Percentiles rank a stretch among this genome's conserved stretches.
phyloP scores from a whole-genome alignment of 768 basidiomycete genomes.

The Collybia nuda region DNA sequence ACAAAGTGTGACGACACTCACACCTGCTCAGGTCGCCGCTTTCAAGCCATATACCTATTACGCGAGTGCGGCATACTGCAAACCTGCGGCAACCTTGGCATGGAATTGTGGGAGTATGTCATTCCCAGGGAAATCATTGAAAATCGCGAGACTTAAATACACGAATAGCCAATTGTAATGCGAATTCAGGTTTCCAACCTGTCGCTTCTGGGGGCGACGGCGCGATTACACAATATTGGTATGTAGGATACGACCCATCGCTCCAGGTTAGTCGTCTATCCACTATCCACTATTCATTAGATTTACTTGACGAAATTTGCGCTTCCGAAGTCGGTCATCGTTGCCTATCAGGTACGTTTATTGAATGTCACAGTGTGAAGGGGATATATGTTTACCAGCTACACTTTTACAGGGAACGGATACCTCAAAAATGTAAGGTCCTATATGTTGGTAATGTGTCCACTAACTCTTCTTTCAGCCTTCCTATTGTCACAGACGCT shows the following conservation, averaged over 20 bases:
- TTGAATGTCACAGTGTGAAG: background rate
- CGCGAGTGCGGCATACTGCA: slow-evolving; percentile 45
- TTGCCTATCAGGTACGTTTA: slow-evolving; percentile 3
- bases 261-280: slow-evolving; percentile 16
- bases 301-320: background rate
- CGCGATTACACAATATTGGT: slow-evolving; percentile 39
- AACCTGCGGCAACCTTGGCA: slow-evolving; percentile 31
- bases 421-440: slow-evolving; percentile 17
- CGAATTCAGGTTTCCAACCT: slow-evolving; percentile 44
- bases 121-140: slow-evolving; percentile 3
- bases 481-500: slow-evolving; percentile 13
- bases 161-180: slow-evolving; percentile 39
- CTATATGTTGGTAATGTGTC: background rate
- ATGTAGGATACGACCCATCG: slow-evolving; percentile 37
- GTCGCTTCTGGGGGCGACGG: slow-evolving; percentile 51
- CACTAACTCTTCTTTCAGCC: background rate
- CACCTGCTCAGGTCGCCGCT: slow-evolving; percentile 30
- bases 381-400: background rate
- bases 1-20: slow-evolving; percentile 27
- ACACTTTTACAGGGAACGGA: slow-evolving; percentile 21
- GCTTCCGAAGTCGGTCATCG: slow-evolving; percentile 1
- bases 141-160: background rate
- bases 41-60: slow-evolving; percentile 43
- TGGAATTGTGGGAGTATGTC: slow-evolving; percentile 45
- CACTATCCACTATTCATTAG: background rate